Evolutionary conservation across 345 rosid species (phyloP), one percentile per base, ranked within the genome.

Genomic region (Mercurialis annua): DNA sequence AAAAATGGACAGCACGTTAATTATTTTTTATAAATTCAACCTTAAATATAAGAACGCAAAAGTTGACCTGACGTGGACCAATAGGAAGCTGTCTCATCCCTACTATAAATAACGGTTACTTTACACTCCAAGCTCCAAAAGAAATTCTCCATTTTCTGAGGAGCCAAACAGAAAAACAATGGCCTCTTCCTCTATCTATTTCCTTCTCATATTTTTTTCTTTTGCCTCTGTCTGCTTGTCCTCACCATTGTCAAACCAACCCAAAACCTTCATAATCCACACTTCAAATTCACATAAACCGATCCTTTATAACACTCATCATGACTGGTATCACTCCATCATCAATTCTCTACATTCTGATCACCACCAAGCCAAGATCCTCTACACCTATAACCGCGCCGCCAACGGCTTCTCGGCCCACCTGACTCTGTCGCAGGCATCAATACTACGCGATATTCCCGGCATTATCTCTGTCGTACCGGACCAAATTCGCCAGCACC

Each of bases 321-420:
- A 29, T 47, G 83, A 86, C 59, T 92, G 96, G 96, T 85, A 90
- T 81, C 6, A 74, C 69, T 77, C 90, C 76, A 77, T 86, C 77
- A 55, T 90, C 79, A 76, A 21, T 3, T 80, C 95, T 46, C 86
- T 86, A 11, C 90, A 89, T 20, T 85, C 87, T 23, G 5, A 4
- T 4, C 40, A 34, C 40, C 83, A 73, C 48, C 81, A 88, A 9
- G 34, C 84, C 38, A 73, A 66, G 18, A 80, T 94, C 68, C 82
- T 90, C 71, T 91, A 89, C 82, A 62, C 89, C 14, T 94, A 94
- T 77, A n/a, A 75, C 29, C 82, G 63, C 59, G 85, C 88, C 77
- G 47, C 71, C 74, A 67, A 73, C 33, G 97, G 97, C 62, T 94
- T 94, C 88, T 87, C 97, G 67, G 96, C 91, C 69, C 81, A 71